Conservation (phyloP, 495 filamentous ascomycete species). For the Penicillium daleae region DNA sequence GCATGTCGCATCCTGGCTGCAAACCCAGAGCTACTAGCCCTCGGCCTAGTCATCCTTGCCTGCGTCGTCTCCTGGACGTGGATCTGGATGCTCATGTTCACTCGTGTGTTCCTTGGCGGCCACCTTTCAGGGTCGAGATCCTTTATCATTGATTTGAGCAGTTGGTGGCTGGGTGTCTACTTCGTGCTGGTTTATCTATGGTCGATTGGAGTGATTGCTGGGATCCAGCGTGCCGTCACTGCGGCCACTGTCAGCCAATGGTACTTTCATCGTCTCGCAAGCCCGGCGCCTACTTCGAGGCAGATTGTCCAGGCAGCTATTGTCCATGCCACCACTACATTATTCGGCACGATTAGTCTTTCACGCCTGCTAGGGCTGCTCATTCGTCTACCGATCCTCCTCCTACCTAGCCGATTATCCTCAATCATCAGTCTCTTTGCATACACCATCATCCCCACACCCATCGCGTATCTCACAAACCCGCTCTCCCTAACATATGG, state of each 20-base stretch:
- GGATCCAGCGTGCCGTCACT: slow-evolving; percentile 86
- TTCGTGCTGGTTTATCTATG: slow-evolving; percentile 95
- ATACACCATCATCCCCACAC: slow-evolving; percentile 81
- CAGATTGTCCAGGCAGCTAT: slow-evolving; percentile 83
- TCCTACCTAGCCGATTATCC: slow-evolving; percentile 75
- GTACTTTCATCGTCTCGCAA: slow-evolving; percentile 93
- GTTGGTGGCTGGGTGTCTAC: slow-evolving; percentile 87
- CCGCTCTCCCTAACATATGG: slow-evolving; percentile 90
- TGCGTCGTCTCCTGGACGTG: slow-evolving; percentile 86
- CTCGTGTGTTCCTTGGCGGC: slow-evolving; percentile 86
- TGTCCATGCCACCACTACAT: slow-evolving; percentile 74
- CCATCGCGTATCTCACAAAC: slow-evolving; percentile 82
- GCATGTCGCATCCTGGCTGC: slow-evolving; percentile 82
- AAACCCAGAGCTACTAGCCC: slow-evolving; percentile 78
- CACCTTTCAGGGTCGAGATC: slow-evolving; percentile 64
- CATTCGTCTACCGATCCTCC: slow-evolving; percentile 81
- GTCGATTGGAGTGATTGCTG: slow-evolving; percentile 83
- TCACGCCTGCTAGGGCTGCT: slow-evolving; percentile 78
- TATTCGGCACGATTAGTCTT: slow-evolving; percentile 92
- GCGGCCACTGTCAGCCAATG: slow-evolving; percentile 96
- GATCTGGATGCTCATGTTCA: slow-evolving; percentile 97
- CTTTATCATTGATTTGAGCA: slow-evolving; percentile 82
- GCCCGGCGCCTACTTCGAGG: slow-evolving; percentile 72
- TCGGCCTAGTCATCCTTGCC: slow-evolving; percentile 79
- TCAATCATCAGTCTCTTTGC: slow-evolving; percentile 64